Percentiles rank a stretch among this genome's conserved stretches.
These are phyloP conservation scores for Scheffersomyces lignosus DNA, from an alignment of 805 yeast species.

Conservation along the genomic window DNA sequence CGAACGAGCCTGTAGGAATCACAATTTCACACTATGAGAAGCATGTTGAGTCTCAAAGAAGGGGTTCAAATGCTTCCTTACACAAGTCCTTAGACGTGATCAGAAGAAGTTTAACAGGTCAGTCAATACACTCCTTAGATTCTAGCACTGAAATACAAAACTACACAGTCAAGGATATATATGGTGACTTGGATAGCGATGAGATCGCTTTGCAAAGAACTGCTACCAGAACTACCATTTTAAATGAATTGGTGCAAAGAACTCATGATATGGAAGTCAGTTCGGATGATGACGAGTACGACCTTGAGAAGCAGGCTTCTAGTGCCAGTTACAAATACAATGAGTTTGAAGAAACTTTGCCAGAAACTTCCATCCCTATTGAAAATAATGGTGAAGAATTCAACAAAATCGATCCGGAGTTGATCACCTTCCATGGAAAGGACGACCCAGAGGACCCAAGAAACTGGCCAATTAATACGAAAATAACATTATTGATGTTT, in stretches of 20 bases:
- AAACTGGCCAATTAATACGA: slow-evolving; percentile 51
- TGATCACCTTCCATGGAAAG: slow-evolving; percentile 66
- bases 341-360: slow-evolving; percentile 8
- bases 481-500: slow-evolving; percentile 43
- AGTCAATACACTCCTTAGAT: slow-evolving; percentile 3
- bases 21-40: slow-evolving; percentile 8
- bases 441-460: slow-evolving; percentile 63
- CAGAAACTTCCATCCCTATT: slow-evolving; percentile 34
- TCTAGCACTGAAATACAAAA: slow-evolving; percentile 1
- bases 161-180: slow-evolving; percentile 37
- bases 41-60: slow-evolving; percentile 11
- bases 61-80: slow-evolving; percentile 16
- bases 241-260: slow-evolving; percentile 12
- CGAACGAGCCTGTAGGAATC: slow-evolving; percentile 12
- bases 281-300: slow-evolving; percentile 20
- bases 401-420: slow-evolving; percentile 57
- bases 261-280: slow-evolving; percentile 8
- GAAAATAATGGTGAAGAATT: slow-evolving; percentile 54
- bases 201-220: slow-evolving; percentile 43
- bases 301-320: slow-evolving; percentile 1
- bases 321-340: slow-evolving; percentile 1
- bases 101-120: slow-evolving; percentile 14
- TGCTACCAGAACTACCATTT: slow-evolving; percentile 44
- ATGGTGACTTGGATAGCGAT: slow-evolving; percentile 38
- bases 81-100: slow-evolving; percentile 17